These are phyloP conservation scores for Amanita jacksonii DNA, from an alignment of 768 basidiomycete genomes.

Conservation along the genomic window DNA sequence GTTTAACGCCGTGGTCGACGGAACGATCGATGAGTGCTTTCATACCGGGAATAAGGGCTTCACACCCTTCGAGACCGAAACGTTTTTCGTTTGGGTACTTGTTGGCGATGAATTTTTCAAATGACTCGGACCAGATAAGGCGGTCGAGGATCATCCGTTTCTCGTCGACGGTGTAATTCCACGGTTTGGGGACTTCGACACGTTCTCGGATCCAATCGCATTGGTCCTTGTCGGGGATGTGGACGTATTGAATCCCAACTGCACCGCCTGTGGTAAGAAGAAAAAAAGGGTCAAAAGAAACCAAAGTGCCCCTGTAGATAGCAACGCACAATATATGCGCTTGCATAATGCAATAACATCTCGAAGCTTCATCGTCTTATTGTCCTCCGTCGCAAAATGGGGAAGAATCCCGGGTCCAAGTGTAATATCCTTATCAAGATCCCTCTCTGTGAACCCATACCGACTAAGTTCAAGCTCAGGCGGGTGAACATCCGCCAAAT, in stretches of 20 bases:
- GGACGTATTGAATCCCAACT: conserved; percentile 84
- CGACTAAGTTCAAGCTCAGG: conserved; percentile 90
- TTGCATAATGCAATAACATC: conserved; percentile 88
- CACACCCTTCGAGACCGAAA: conserved; percentile 97
- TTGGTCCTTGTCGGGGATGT: conserved; percentile 97
- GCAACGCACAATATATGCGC: conserved; percentile 83
- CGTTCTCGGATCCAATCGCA: conserved; percentile 99
- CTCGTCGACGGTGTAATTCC: conserved; percentile 97
- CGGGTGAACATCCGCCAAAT: conserved; percentile 68
- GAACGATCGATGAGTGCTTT: conserved; percentile 98
- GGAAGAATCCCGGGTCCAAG: conserved; percentile 96
- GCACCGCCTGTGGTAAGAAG: no score
- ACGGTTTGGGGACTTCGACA: conserved; percentile 89
- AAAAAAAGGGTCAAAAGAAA: conserved; percentile 9
- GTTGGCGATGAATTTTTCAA: conserved; percentile 96
- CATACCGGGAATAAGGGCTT: conserved; percentile 97
- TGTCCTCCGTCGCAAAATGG: conserved; percentile 82
- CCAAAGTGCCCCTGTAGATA: neutral
- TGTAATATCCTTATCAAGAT: conserved; percentile 89
- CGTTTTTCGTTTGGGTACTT: conserved; percentile 99
- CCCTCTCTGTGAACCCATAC: conserved; percentile 92
- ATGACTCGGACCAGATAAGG: conserved; percentile 99
- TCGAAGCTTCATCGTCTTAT: conserved; percentile 78
- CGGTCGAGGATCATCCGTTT: conserved; percentile 99
- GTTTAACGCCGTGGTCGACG: conserved; percentile 91